These are phyloP conservation scores for Gardenia jasminoides DNA, from an alignment of 257 asterid species.

Conservation along the genomic window DNA sequence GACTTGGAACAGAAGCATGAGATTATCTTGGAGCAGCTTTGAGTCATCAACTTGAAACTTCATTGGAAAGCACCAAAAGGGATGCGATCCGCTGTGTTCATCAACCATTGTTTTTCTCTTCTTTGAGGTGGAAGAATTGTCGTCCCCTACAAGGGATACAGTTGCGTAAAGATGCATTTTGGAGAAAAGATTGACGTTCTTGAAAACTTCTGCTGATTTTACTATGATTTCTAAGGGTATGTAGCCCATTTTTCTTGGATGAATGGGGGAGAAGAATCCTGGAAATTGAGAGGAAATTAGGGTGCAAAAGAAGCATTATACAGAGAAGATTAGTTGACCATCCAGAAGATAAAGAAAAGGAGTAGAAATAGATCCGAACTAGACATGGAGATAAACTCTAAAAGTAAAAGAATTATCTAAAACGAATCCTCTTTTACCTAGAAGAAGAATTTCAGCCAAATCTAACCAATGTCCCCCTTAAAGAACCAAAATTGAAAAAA, in stretches of 20 bases:
- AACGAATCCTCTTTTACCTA: too few relatives aligned
- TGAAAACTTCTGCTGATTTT: slow-evolving; percentile 25
- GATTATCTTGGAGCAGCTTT: background rate
- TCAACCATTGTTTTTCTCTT: slow-evolving; percentile 3
- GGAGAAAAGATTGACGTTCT: slow-evolving; percentile 12
- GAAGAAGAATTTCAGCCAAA: too few relatives aligned
- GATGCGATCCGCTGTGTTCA: slow-evolving; percentile 14
- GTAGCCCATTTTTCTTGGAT: slow-evolving; percentile 1
- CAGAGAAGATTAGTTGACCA: too few relatives aligned
- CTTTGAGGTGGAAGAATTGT: background rate
- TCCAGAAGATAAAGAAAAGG: background rate
- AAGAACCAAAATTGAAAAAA: too few relatives aligned
- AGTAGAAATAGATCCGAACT: too few relatives aligned
- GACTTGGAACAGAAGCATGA: background rate
- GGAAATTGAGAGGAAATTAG: background rate
- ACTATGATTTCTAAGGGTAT: slow-evolving; percentile 14
- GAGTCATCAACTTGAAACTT: slow-evolving; percentile 12
- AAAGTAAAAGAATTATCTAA: background rate
- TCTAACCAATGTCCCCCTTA: too few relatives aligned
- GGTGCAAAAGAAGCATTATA: background rate
- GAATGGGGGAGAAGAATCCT: background rate
- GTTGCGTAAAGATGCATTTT: slow-evolving; percentile 25
- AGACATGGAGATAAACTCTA: background rate
- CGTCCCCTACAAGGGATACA: background rate
- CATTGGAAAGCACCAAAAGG: slow-evolving; percentile 23